These are phyloP conservation scores for Lepraria neglecta DNA, from an alignment of 495 filamentous ascomycete species.

Conservation along the genomic window DNA sequence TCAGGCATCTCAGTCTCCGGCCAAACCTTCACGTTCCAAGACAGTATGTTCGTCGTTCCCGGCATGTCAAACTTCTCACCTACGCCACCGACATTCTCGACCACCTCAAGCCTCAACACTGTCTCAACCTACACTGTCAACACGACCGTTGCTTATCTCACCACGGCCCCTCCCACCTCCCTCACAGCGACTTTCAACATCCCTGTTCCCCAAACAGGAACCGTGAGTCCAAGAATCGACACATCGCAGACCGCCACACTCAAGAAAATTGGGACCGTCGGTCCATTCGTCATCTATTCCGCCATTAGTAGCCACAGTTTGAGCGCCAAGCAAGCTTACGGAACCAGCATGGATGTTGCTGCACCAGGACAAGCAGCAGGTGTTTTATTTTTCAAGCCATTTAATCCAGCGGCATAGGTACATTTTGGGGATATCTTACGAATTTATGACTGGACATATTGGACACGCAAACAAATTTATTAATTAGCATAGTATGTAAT, in stretches of 20 bases:
- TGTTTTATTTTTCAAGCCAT: conserved; percentile 24
- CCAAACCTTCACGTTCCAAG: conserved; percentile 23
- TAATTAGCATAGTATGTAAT: neutral
- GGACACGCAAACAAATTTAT: too few species aligned
- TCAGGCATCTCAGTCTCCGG: conserved; percentile 19
- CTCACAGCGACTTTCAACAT: conserved; percentile 24
- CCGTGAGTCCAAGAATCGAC: conserved; percentile 21
- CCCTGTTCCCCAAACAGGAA: conserved; percentile 21
- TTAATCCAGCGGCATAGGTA: conserved; percentile 8
- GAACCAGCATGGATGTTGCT: conserved; percentile 20
- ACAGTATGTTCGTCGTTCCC: conserved; percentile 24
- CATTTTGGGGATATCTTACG: neutral
- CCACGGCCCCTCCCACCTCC: conserved; percentile 13
- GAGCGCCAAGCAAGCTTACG: conserved; percentile 23
- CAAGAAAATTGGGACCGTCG: conserved; percentile 18
- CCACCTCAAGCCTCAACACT: conserved; percentile 15
- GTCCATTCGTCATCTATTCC: conserved; percentile 18
- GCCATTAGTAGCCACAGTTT: conserved; percentile 12
- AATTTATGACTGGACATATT: neutral
- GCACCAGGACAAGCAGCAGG: conserved; percentile 17
- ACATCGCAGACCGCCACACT: conserved; percentile 16
- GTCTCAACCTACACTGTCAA: conserved; percentile 20
- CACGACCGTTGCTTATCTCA: conserved; percentile 24
- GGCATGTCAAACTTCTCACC: conserved; percentile 19
- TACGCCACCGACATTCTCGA: conserved; percentile 18